Evolutionary conservation across 192 early-diverging fungal genomes (phyloP), one percentile per base, ranked within the genome.

Genomic region (Umbelopsis isabellina): DNA sequence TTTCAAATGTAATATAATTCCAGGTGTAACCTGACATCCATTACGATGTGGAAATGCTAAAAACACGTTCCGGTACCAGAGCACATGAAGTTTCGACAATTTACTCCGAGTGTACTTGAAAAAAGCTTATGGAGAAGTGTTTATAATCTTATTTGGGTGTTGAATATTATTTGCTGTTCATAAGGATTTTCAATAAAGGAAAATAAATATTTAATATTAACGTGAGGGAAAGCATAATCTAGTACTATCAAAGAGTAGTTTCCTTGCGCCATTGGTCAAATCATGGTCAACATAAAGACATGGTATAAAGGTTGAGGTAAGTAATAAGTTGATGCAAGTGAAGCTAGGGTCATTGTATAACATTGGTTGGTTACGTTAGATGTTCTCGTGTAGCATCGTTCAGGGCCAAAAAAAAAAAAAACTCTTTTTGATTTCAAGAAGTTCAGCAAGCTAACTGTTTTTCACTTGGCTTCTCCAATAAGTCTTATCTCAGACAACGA

Each of bases 391-490:
- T 41, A 41, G 0, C 37, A 41, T 41, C 37, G 10, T 41, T 41
- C 37, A 41, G 37, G 6, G 37, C 10, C 37, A 41, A 41, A 41
- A 35, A 55, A 41, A 41, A 35, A 55, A 55, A 55, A 55, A 52
- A 55, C 11, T 13, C 12, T 35, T 27, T 11, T 25, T 25, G 55
- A 22, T 16, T 16, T 11, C 27, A 35, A 18, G 33, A 25, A 35
- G 55, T 18, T 2, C 55, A 35, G 30, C 55, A 61, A 61, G 5
- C 55, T 61, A 61, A 30, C 55, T 61, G 27, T 18, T 61, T 61
- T 61, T 61, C 55, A 61, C 55, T 61, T 61, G 55, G 55, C 55
- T 35, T 61, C 55, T 35, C 55, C 55, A 33, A 61, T 61, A 30
- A 61, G 55, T 25, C 55, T 25, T 35, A 61, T 61, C 55, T 61